Percentiles rank a stretch among this genome's conserved stretches.
Conservation (phyloP, 192 early-diverging fungal species). For the Coemansia sp. region DNA sequence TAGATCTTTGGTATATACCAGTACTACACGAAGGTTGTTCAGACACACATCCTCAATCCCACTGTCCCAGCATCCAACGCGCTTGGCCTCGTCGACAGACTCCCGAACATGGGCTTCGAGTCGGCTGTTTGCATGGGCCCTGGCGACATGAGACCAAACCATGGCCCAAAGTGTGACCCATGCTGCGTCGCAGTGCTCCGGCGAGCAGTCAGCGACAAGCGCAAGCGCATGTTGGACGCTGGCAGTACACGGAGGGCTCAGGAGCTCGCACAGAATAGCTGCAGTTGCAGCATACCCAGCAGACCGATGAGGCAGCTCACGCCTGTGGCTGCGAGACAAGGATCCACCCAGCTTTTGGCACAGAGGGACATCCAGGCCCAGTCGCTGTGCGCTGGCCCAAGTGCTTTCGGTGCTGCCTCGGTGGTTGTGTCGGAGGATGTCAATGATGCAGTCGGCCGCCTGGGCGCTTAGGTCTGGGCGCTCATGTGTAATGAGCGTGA, state of each 20-base stretch:
- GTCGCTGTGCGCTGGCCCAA: slow-evolving; percentile 12
- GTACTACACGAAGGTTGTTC: slow-evolving; percentile 10
- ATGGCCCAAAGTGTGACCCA: slow-evolving; percentile 39
- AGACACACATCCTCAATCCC: slow-evolving; percentile 29
- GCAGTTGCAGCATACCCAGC: slow-evolving; percentile 26
- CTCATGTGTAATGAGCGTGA: slow-evolving; percentile 36
- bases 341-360: slow-evolving; percentile 29
- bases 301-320: background rate
- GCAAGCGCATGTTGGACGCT: slow-evolving; percentile 21
- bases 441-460: slow-evolving; percentile 48
- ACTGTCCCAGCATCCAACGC: slow-evolving; percentile 25
- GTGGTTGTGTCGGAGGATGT: slow-evolving; percentile 25
- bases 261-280: slow-evolving; percentile 27
- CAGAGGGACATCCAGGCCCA: slow-evolving; percentile 16
- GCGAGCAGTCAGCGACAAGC: slow-evolving; percentile 8
- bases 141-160: slow-evolving; percentile 25
- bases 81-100: slow-evolving; percentile 14
- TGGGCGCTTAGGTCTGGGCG: slow-evolving; percentile 16
- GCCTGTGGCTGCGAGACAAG: slow-evolving; percentile 13
- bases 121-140: background rate
- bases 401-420: background rate
- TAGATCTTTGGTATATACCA: background rate
- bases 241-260: slow-evolving; percentile 2
- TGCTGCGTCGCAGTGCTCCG: slow-evolving; percentile 7
- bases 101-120: slow-evolving; percentile 14